Conservation (phyloP, 2,329 filamentous ascomycete genomes). For the Colletotrichum costaricense region DNA sequence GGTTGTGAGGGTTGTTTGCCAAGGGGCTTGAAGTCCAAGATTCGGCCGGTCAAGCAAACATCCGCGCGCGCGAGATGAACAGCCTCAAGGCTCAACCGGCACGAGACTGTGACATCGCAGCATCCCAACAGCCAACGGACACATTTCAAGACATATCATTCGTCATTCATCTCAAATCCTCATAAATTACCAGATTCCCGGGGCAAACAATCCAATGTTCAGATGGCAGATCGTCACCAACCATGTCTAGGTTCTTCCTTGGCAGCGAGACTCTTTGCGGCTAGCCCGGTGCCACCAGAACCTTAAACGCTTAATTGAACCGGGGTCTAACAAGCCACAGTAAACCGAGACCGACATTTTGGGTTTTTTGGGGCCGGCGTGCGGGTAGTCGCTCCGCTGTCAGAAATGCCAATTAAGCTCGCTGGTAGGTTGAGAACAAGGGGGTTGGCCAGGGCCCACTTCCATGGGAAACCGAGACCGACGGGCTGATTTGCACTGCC, state of each 20-base stretch:
- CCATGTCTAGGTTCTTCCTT: neutral
- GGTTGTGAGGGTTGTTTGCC: neutral
- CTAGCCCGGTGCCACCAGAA: neutral
- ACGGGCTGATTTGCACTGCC: constrained; percentile 6
- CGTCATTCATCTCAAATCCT: neutral
- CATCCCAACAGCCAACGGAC: neutral
- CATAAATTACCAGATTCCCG: neutral
- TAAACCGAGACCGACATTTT: constrained; percentile 7
- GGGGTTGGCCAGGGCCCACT: neutral
- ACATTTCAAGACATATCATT: neutral
- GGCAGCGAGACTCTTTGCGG: neutral
- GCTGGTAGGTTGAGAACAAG: too few relatives aligned
- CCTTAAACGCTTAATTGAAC: constrained; percentile 3
- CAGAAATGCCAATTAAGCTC: neutral
- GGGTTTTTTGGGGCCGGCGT: neutral
- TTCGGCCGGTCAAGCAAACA: neutral
- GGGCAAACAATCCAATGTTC: neutral
- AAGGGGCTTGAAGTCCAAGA: neutral
- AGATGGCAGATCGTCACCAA: neutral
- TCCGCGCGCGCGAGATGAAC: neutral
- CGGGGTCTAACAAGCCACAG: neutral
- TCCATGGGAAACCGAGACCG: constrained; percentile 6
- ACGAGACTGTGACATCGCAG: neutral
- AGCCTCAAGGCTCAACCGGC: neutral
- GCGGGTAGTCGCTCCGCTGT: neutral